Evolutionary conservation across 805 yeast species (phyloP), one percentile per base, ranked within the genome.

Genomic region (Blastobotrys muscicola): DNA sequence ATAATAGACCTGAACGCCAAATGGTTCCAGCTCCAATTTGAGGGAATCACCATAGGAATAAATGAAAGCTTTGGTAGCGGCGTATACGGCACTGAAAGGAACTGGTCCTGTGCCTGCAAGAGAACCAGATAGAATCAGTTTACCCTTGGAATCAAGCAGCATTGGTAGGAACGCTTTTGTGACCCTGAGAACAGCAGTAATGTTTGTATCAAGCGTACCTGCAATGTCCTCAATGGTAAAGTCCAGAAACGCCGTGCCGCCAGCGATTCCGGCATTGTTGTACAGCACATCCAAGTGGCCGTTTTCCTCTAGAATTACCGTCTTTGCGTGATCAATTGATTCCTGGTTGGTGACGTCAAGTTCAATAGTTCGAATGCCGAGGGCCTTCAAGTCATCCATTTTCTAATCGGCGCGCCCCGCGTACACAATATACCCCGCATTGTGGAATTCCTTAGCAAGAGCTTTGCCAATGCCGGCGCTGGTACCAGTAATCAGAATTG

Each of bases 261-360:
- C 83, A 14, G 85, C 71, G 51, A 74, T 80, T 12, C 89, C 89
- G 1, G 94, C 94, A 58, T 83, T 84, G 60, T 84, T 83, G 64
- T 69, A 82, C 43, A 83, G 60, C 8, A 80, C 51, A 52, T 82
- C 85, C 3, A 42, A 26, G 15, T 32, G 15, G 3, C 41, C 41
- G 1, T 72, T 73, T 32, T 70, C 74, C 8, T 71, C 66, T 30
- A 65, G 46, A 7, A 51, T 43, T 2, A 53, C 50, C 0, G 51
- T 45, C n/a, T 81, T 66, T 20, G 62, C 61, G 12, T 68, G 54
- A 44, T 69, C 71, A 26, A 77, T 68, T 11, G 62, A 50, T 31
- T 71, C 74, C 1, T 57, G 41, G 3, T 74, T 66, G 0, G 81
- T 59, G 20, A 83, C 84, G 53, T 83, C 94, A 43, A 82, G 61